A percentile compares a stretch with the other conserved stretches of the same genome.
phyloP scores from a whole-genome alignment of 176 grass and related monocot genomes.

The Raddia distichophylla region DNA sequence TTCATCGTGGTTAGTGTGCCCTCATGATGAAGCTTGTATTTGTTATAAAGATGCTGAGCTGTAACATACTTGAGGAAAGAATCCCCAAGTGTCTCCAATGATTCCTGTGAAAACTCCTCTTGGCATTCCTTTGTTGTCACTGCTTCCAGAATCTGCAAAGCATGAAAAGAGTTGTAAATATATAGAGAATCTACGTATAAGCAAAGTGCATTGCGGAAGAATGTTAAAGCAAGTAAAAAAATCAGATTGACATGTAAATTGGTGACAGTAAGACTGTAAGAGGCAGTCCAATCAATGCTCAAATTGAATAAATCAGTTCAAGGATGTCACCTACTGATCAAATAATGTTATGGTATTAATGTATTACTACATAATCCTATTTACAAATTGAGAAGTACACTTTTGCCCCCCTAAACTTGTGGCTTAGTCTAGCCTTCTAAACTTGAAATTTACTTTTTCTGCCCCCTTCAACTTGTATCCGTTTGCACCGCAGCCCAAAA shows the following conservation, averaged over 20 bases:
- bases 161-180: background rate
- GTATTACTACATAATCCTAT: background rate
- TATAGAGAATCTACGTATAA: constrained; percentile 15
- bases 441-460: no score
- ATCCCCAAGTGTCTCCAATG: constrained; percentile 86
- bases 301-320: background rate
- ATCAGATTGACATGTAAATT: constrained; percentile 23
- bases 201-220: constrained; percentile 2
- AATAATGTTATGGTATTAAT: background rate
- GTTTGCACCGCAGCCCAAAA: no score
- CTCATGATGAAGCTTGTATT: constrained; percentile 72
- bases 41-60: constrained; percentile 63
- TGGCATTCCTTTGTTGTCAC: constrained; percentile 71
- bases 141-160: constrained; percentile 74
- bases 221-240: background rate
- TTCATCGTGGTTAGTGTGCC: constrained; percentile 78
- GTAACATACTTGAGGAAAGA: constrained; percentile 84
- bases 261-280: background rate
- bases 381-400: background rate
- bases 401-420: no score
- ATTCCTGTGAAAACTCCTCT: constrained; percentile 78
- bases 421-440: no score
- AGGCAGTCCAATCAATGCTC: background rate
- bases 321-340: background rate
- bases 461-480: no score